A percentile compares a stretch with the other conserved stretches of the same genome.
Evolutionary conservation across 2,329 filamentous ascomycete species (phyloP).

Genomic region (Aspergillus sp.): DNA sequence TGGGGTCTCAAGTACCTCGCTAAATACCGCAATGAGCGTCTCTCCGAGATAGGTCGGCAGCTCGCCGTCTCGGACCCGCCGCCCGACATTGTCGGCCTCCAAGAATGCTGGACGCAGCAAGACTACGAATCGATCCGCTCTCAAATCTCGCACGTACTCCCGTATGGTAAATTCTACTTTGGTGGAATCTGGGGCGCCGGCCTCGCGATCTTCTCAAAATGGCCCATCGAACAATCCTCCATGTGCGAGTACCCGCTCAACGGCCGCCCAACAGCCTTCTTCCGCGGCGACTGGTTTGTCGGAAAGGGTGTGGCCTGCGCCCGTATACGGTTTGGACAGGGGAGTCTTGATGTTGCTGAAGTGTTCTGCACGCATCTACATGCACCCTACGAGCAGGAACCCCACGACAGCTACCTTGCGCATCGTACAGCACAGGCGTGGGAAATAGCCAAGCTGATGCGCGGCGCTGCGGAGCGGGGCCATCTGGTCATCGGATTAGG

Average conservation of each 20-base stretch:
- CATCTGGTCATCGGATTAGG: conserved; percentile 83
- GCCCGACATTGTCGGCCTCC: conserved; percentile 86
- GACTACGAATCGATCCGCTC: conserved; percentile 79
- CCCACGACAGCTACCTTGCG: conserved; percentile 80
- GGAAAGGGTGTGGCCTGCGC: conserved; percentile 91
- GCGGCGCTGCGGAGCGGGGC: conserved; percentile 74
- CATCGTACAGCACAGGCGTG: conserved; percentile 92
- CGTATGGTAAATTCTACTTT: conserved; percentile 90
- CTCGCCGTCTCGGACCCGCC: conserved; percentile 66
- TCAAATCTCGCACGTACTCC: conserved; percentile 71
- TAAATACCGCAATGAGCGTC: conserved; percentile 71
- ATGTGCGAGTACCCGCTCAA: conserved; percentile 91
- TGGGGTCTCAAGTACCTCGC: conserved; percentile 93
- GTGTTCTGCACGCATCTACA: conserved; percentile 94
- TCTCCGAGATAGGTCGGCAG: conserved; percentile 79
- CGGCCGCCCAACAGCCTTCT: conserved; percentile 90
- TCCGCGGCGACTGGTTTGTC: conserved; percentile 92
- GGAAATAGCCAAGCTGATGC: conserved; percentile 89
- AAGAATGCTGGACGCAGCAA: conserved; percentile 89
- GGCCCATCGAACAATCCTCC: conserved; percentile 85
- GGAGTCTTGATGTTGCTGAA: conserved; percentile 67
- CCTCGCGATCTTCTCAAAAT: conserved; percentile 82
- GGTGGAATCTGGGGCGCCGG: conserved; percentile 87
- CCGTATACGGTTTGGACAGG: conserved; percentile 67
- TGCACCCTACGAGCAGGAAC: conserved; percentile 79